Evolutionary conservation across 2,329 filamentous ascomycete species (phyloP), one percentile per base, ranked within the genome.

Genomic region (Ophiostoma sp.): DNA sequence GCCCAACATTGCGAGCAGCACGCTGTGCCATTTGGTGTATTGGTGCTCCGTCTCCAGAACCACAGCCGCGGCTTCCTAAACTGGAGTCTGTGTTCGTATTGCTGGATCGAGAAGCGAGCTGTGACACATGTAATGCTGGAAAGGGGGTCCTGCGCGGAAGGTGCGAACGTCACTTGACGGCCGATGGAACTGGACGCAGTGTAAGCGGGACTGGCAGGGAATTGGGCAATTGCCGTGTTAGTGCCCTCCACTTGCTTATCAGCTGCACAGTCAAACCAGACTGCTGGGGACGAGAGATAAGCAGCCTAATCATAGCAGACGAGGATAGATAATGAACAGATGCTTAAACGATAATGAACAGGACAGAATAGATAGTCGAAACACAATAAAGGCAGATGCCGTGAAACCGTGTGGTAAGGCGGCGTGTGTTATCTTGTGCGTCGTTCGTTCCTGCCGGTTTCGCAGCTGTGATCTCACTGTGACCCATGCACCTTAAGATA

Each of bases 231-330:
- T 55, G 49, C 49, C 55, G 27, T 60, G 55, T 60, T 60, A 60
- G 55, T 60, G 55, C 55, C 49, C 55, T 60, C 55, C 55, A 60
- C 55, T 60, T 60, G 55, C 55, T 60, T 60, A 60, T 60, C 55
- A 60, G 55, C 27, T 60, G 55, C 55, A 60, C 18, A 38, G 18
- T 5, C 27, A 60, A 60, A 60, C 55, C 55, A 60, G 55, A 60
- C 55, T 60, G 55, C 55, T 60, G 55, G 55, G 45, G 27, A 44
- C 42, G 7, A 6, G 42, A 60, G 27, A 60, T 60, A 38, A 55
- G 49, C 27, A 6, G 9, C 16, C 27, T 27, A 27, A 27, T 27
- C 27, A 27, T 27, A 27, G 27, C 27, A 27, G 27, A 27, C 27
- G 27, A 27, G 27, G 27, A 27, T 27, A 27, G 27, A 27, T 27